These are phyloP conservation scores for Perilla frutescens DNA, from an alignment of 257 asterid species.

Conservation along the genomic window DNA sequence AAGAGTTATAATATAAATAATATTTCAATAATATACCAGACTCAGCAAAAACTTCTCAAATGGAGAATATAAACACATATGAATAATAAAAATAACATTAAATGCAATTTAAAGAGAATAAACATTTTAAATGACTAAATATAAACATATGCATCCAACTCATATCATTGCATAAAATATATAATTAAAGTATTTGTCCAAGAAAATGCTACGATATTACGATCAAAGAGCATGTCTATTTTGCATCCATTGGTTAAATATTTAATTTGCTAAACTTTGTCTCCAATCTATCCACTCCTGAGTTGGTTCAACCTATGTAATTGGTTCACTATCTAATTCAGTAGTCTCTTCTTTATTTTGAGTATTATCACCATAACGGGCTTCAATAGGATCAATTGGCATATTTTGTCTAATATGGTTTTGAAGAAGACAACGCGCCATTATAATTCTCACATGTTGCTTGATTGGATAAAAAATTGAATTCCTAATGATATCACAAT, in stretches of 20 bases:
- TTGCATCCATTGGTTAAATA: too few species aligned
- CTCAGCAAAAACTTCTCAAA: too few species aligned
- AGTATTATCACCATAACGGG: not conserved
- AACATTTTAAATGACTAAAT: too few species aligned
- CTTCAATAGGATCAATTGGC: constrained; percentile 3
- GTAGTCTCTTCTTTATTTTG: not conserved
- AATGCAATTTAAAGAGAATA: too few species aligned
- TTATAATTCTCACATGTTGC: not conserved
- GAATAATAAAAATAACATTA: too few species aligned
- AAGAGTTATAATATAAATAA: too few species aligned
- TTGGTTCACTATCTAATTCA: not conserved
- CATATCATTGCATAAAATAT: too few species aligned
- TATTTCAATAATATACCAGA: too few species aligned
- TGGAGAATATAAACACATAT: too few species aligned
- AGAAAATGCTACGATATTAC: too few species aligned
- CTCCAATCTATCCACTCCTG: not conserved
- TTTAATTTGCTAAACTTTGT: too few species aligned
- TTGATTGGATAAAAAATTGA: constrained; percentile 14
- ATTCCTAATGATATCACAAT: constrained; percentile 11
- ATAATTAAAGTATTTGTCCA: not conserved
- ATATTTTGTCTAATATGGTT: not conserved
- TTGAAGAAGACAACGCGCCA: not conserved
- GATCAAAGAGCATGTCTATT: not conserved
- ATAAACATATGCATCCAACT: too few species aligned
- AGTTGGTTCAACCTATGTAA: not conserved